These are phyloP conservation scores for Vaccinium corymbosum DNA, from an alignment of 148 eudicot genomes.

Conservation along the genomic window DNA sequence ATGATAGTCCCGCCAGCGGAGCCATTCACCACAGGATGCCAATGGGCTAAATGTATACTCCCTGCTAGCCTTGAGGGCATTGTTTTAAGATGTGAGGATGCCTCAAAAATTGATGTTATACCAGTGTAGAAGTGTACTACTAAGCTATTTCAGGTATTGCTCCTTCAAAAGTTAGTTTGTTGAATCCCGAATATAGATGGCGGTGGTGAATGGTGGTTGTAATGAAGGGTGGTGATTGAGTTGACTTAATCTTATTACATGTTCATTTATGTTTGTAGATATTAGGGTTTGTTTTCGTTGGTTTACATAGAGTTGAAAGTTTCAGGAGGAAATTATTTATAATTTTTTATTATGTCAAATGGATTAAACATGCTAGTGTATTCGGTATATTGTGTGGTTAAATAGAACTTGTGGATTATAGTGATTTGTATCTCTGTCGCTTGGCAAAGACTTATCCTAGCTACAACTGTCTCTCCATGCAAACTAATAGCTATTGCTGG, in stretches of 20 bases:
- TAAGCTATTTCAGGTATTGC: background rate
- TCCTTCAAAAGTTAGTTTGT: background rate
- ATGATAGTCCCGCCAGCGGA: constrained; percentile 90
- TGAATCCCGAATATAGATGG: background rate
- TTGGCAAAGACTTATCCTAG: background rate
- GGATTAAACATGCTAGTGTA: background rate
- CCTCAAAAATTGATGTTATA: constrained; percentile 81
- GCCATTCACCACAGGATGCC: constrained; percentile 88
- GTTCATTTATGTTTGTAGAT: background rate
- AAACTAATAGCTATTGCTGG: background rate
- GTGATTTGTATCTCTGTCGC: background rate
- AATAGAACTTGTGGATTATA: background rate
- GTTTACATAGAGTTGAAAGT: background rate
- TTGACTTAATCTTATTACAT: background rate
- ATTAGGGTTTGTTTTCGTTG: background rate
- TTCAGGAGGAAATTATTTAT: background rate
- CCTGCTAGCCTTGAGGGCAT: constrained; percentile 89
- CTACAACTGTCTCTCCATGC: background rate
- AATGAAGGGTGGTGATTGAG: background rate
- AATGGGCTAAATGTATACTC: constrained; percentile 79
- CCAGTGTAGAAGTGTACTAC: constrained; percentile 46
- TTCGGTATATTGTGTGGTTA: background rate
- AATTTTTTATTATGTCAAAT: background rate
- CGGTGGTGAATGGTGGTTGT: background rate
- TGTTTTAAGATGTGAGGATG: constrained; percentile 85